Evolutionary conservation across 495 filamentous ascomycete genomes (phyloP).

Genomic region (Aspergillus mulundensis): DNA sequence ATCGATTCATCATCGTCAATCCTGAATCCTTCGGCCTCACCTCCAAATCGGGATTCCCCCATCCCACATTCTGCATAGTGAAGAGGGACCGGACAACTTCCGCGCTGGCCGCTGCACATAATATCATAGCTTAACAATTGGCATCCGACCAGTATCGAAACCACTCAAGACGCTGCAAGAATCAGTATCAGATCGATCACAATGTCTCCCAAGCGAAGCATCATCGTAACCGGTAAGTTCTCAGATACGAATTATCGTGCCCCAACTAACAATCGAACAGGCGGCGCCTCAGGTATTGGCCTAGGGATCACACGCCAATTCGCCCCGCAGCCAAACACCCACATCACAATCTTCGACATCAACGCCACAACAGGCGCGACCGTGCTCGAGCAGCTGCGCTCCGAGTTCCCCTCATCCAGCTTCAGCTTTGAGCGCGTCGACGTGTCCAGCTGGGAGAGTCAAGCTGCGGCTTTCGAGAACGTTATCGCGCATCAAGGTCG

Average conservation of each 20-base stretch:
- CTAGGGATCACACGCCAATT: slow-evolving; percentile 46
- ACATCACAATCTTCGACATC: slow-evolving; percentile 51
- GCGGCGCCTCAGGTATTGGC: slow-evolving; percentile 54
- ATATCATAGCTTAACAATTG: background rate
- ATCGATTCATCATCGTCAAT: background rate
- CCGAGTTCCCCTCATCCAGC: slow-evolving; percentile 30
- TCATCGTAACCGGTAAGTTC: slow-evolving; percentile 25
- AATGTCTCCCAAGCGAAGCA: slow-evolving; percentile 19
- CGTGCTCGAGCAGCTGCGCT: slow-evolving; percentile 26
- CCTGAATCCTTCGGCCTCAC: background rate
- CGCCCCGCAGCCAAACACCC: slow-evolving; percentile 36
- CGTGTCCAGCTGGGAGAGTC: slow-evolving; percentile 46
- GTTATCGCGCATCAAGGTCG: slow-evolving; percentile 33
- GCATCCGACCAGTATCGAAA: background rate
- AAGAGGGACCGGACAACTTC: slow-evolving; percentile 7
- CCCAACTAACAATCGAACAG: slow-evolving; percentile 18
- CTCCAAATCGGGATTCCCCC: slow-evolving; percentile 26
- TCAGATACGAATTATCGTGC: background rate
- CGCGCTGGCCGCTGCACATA: background rate
- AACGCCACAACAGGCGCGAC: slow-evolving; percentile 29
- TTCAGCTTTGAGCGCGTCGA: slow-evolving; percentile 45
- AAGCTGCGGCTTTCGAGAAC: slow-evolving; percentile 39
- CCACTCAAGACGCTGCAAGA: background rate
- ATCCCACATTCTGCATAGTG: slow-evolving; percentile 15
- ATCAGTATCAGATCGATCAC: slow-evolving; percentile 1